Base-by-base conservation (phyloP, 2,329 filamentous ascomycete genomes). In the Exutisphaerella laricina region DNA sequence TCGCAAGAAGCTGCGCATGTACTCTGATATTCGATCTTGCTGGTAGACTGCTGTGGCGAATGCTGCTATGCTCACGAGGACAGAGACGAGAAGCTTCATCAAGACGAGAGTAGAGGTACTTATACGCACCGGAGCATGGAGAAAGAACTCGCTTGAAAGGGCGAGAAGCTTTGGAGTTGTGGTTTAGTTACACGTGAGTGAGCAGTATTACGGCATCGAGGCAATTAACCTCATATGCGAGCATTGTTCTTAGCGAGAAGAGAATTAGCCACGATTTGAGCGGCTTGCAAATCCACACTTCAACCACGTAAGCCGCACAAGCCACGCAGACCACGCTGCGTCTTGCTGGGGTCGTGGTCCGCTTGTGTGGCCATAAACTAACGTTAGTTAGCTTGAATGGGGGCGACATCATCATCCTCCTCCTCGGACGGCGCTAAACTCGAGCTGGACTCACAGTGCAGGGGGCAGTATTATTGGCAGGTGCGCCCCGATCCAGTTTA, bases 31-130 rank as follows among this genome's bases (percentile, higher is more conserved):
- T 45, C 28, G 37, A 35, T 58, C 55, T 53, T 59, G 55, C 40
- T 55, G 53, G 50, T 57, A 58, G 45, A 57, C 37, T 37, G 56
- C 52, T 48, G 51, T 50, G 14, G 42, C 46, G 37, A 70, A 60
- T 54, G 67, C 66, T 55, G 65, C 50, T 53, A 69, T 58, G 58
- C 62, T 65, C 49, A 70, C 58, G 46, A 71, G 56, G 55, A 67
- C 64, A 50, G 68, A 66, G 34, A 59, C 28, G 29, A 58, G 26
- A 39, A 53, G 40, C 35, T 47, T 56, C 56, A 60, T 59, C 14
- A 32, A 35, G 20, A n/a, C 28, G 16, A 13, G n/a, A 20, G 25
- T 8, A 16, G n/a, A 9, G 21, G 16, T 18, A 40, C 32, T 46
- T 45, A 41, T 50, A 51, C 17, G 4, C 14, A 20, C 14, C 8